Base-by-base conservation (phyloP, 495 filamentous ascomycete species). In the Aspergillus indologenus region DNA sequence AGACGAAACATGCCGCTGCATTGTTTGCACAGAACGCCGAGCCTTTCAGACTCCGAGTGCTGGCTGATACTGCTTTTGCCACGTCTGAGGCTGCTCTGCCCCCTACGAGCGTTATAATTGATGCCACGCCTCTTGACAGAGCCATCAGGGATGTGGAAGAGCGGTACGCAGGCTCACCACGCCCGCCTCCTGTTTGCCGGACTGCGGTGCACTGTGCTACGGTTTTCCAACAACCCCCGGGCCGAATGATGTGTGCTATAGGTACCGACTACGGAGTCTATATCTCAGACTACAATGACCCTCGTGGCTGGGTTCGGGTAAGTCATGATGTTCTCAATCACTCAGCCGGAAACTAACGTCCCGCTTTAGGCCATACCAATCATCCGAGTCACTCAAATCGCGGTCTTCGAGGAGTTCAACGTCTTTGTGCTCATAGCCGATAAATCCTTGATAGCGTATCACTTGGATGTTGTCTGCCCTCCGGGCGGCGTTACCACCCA, bases 191-290 rank as follows among this genome's bases (percentile, higher is more conserved):
- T 26, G 81, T 97, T 1, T 96, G 91, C 68, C 82, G 87, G 66
- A 89, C 92, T 12, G 78, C 78, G 17, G 92, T 99, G 57, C 92
- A 98, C 68, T 99, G 94, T 72, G 90, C 94, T 18, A 96, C 92
- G 14, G 83, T 88, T 4, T 99, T 98, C 72, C 87, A 84, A 17
- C 83, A 84, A 57, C 87, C 87, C 5, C 60, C 73, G 24, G 91
- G 90, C 3, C 90, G 87, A 63, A 84, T 88, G 42, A 92, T 97
- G 88, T 86, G 96, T 52, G 95, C 94, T 18, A 88, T 99, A 63
- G 94, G 94, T 47, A 97, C 95, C 0, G 94, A 99, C 68, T 90
- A 87, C 70, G 94, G 95, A 20, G 91, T 99, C 3, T 98, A 87
- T 68, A 86, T 94, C 43, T 88, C 92, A 7, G 89, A 93, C 64